Evolutionary conservation across 192 early-diverging fungal genomes (phyloP).

Genomic region (Linnemannia elongata): DNA sequence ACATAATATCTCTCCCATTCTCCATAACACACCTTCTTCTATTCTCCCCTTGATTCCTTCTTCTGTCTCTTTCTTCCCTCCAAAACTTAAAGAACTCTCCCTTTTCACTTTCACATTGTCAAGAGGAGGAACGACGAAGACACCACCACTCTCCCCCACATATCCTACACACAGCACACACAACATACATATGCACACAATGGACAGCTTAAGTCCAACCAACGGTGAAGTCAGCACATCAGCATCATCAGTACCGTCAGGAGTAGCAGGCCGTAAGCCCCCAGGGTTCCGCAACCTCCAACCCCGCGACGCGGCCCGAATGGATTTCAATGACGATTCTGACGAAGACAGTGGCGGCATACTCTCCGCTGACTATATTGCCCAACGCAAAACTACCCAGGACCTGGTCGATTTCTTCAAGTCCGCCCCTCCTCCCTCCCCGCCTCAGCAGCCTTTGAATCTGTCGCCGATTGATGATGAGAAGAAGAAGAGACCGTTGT

Average conservation of each 20-base stretch:
- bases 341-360: slow-evolving; percentile 18
- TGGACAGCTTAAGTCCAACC: not conserved
- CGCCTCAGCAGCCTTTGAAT: slow-evolving; percentile 5
- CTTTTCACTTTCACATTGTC: not conserved
- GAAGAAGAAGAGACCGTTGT: slow-evolving; percentile 36
- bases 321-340: slow-evolving; percentile 33
- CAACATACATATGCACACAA: not conserved
- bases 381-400: slow-evolving; percentile 31
- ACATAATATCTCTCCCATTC: not conserved
- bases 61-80: not conserved
- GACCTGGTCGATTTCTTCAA: slow-evolving; percentile 51
- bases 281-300: slow-evolving; percentile 20
- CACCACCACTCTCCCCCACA: not conserved
- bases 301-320: slow-evolving; percentile 38
- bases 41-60: not conserved
- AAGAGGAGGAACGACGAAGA: not conserved
- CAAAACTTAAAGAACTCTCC: not conserved
- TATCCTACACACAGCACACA: not conserved
- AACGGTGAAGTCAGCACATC: not conserved
- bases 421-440: slow-evolving; percentile 20
- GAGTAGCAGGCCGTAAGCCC: not conserved
- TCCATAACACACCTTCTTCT: not conserved
- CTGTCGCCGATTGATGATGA: slow-evolving; percentile 20
- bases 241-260: not conserved
- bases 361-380: slow-evolving; percentile 31